Evolutionary conservation across 2,329 filamentous ascomycete species (phyloP).

Genomic region (Dactylonectria estremocensis): DNA sequence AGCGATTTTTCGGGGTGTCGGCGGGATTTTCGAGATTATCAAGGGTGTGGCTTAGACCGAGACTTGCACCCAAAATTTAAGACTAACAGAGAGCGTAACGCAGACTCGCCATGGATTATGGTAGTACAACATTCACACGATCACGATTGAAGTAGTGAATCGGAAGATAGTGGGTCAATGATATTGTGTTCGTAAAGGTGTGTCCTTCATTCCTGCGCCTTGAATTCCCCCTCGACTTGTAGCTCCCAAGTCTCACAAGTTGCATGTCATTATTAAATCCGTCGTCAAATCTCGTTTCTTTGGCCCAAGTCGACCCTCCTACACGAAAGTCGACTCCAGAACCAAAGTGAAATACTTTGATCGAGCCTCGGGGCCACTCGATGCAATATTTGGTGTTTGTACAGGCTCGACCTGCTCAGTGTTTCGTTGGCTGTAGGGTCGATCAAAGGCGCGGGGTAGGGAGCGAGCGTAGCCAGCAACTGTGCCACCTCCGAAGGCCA

Average conservation of each 20-base stretch:
- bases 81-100: no score
- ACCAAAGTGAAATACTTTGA: conserved; percentile 39
- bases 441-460: conserved; percentile 14
- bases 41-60: no score
- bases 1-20: no score
- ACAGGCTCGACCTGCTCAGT: conserved; percentile 29
- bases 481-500: conserved; percentile 43
- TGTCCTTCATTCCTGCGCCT: neutral
- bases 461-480: conserved; percentile 35
- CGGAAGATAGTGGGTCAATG: no score
- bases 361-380: conserved; percentile 19
- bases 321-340: conserved; percentile 44
- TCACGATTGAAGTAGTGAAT: no score
- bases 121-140: no score
- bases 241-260: neutral
- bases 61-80: no score
- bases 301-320: conserved; percentile 7
- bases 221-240: neutral
- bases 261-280: neutral
- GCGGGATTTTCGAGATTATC: no score
- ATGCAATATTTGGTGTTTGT: conserved; percentile 17
- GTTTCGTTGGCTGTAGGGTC: conserved; percentile 7
- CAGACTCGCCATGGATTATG: no score
- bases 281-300: neutral
- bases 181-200: no score